Percentiles rank a stretch among this genome's conserved stretches.
Conservation (phyloP, 2,329 filamentous ascomycete species). For the Neofusicoccum laricinum region DNA sequence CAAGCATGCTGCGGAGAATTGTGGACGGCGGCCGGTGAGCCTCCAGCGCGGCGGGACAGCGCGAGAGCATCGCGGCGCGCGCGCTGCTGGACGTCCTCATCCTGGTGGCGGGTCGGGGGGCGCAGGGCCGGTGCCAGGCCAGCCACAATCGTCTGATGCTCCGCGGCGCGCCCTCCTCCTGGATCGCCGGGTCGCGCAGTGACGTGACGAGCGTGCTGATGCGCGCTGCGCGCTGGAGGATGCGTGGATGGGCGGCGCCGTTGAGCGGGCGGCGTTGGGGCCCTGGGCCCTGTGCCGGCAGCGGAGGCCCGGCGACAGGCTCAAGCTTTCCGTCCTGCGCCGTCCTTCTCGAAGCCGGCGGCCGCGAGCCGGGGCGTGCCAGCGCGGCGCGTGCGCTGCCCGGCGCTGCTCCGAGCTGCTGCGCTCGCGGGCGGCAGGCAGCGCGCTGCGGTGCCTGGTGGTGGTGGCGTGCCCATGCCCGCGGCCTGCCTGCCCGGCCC, state of each 20-base stretch:
- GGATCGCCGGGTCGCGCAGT: conserved; percentile 8
- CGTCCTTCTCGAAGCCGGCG: background rate
- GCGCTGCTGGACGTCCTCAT: background rate
- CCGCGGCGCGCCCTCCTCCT: conserved; percentile 5
- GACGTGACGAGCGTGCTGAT: background rate
- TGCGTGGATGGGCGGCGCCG: conserved; percentile 2
- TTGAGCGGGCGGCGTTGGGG: conserved; percentile 1
- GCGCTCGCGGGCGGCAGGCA: too few relatives aligned
- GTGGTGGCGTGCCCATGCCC: too few relatives aligned
- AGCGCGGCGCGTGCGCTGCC: background rate
- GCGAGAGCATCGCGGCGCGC: too few relatives aligned
- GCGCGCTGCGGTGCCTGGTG: background rate
- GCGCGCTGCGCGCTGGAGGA: background rate
- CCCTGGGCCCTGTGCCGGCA: background rate
- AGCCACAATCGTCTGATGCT: conserved; percentile 1
- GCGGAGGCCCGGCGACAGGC: background rate
- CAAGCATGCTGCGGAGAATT: conserved; percentile 8
- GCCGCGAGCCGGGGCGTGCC: background rate
- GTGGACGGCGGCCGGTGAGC: background rate
- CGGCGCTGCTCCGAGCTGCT: background rate
- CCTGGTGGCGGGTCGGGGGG: background rate
- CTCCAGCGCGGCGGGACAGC: background rate
- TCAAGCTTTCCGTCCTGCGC: background rate
- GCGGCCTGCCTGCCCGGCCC: background rate
- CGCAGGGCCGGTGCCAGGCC: background rate